Conservation (phyloP, 768 basidiomycete species). For the Thelephora aurantiotincta region DNA sequence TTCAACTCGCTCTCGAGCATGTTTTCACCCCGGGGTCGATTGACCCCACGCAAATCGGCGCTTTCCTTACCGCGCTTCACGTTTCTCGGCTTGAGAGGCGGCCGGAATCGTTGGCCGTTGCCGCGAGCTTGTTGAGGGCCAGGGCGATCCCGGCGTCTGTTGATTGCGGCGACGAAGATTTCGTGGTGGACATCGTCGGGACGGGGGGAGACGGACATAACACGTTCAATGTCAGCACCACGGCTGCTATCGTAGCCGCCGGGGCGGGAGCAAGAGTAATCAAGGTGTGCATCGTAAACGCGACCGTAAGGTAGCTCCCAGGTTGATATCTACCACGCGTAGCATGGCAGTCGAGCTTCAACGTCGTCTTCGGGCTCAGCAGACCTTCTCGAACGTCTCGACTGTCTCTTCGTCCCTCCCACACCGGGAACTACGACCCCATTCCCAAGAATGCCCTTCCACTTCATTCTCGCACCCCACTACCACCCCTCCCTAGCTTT, state of each 20-base stretch:
- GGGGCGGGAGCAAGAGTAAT: slow-evolving; percentile 88
- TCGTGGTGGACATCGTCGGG: slow-evolving; percentile 69
- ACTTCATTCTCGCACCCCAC: slow-evolving; percentile 87
- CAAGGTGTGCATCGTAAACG: slow-evolving; percentile 42
- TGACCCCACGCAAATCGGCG: slow-evolving; percentile 67
- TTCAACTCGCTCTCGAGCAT: slow-evolving; percentile 59
- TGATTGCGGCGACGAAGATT: slow-evolving; percentile 47
- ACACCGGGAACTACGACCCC: slow-evolving; percentile 38
- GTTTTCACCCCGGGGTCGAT: slow-evolving; percentile 52
- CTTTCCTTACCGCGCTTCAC: slow-evolving; percentile 81
- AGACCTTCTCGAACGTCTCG: slow-evolving; percentile 78
- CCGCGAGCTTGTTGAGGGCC: slow-evolving; percentile 60
- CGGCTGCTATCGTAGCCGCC: slow-evolving; percentile 86
- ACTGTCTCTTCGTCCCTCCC: slow-evolving; percentile 58
- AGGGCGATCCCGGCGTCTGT: slow-evolving; percentile 52
- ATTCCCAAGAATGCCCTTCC: slow-evolving; percentile 65
- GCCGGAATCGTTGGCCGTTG: slow-evolving; percentile 65
- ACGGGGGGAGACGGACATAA: slow-evolving; percentile 94
- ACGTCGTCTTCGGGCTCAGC: slow-evolving; percentile 93
- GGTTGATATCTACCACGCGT: neutral
- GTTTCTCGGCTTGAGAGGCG: slow-evolving; percentile 64
- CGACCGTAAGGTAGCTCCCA: neutral
- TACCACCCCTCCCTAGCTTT: slow-evolving; percentile 81
- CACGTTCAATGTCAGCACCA: slow-evolving; percentile 93
- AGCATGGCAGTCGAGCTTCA: slow-evolving; percentile 88